Conservation (phyloP, 2,329 filamentous ascomycete genomes). For the Pseudodiploospora longispora region DNA sequence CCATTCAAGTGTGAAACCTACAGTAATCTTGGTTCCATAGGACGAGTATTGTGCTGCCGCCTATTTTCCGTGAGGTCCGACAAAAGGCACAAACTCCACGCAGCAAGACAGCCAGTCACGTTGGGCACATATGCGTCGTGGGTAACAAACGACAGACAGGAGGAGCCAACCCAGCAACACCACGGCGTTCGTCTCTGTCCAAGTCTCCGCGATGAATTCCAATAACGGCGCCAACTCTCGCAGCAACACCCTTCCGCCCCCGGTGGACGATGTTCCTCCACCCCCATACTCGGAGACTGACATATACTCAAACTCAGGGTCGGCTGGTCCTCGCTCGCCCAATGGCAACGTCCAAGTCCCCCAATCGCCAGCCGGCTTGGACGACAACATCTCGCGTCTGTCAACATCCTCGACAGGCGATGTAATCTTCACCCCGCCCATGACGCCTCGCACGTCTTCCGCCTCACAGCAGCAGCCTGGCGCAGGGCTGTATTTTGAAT, state of each 20-base stretch:
- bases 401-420: constrained; percentile 33
- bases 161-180: too few relatives aligned
- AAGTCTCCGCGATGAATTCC: constrained; percentile 9
- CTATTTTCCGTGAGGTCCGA: too few relatives aligned
- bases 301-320: constrained; percentile 38
- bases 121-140: too few relatives aligned
- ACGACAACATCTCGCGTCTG: constrained; percentile 25
- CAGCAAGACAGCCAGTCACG: too few relatives aligned
- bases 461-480: constrained; percentile 11
- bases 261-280: constrained; percentile 35
- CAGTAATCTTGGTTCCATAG: too few relatives aligned
- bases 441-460: constrained; percentile 32
- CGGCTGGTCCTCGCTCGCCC: constrained; percentile 15
- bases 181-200: not conserved
- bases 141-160: too few relatives aligned
- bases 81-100: too few relatives aligned
- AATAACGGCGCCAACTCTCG: constrained; percentile 8
- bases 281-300: constrained; percentile 53
- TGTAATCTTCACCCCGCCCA: constrained; percentile 43
- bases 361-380: constrained; percentile 19
- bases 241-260: constrained; percentile 11
- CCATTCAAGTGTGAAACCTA: too few relatives aligned
- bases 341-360: constrained; percentile 7
- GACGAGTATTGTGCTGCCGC: too few relatives aligned
- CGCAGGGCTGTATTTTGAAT: constrained; percentile 35